These are phyloP conservation scores for Phytophthora fragariaefolia DNA, from an alignment of 352 stramenopile species.

Conservation along the genomic window DNA sequence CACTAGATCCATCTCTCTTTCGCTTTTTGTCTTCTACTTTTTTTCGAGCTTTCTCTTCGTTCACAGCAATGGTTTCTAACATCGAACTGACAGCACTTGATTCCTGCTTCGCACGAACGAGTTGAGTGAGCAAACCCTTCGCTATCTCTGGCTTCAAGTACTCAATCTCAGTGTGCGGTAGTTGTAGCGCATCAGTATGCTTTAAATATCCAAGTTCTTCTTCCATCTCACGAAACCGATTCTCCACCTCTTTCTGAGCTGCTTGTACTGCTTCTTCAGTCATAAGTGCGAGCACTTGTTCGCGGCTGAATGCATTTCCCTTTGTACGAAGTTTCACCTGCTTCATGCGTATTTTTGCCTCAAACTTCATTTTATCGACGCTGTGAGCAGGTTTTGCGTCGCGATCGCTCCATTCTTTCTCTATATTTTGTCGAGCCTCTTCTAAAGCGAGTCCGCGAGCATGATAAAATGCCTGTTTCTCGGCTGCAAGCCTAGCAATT, in stretches of 20 bases:
- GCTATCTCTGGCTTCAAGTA: conserved; percentile 76
- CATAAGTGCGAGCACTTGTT: conserved; percentile 84
- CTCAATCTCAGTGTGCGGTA: conserved; percentile 54
- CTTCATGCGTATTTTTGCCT: conserved; percentile 93
- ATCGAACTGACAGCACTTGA: conserved; percentile 45
- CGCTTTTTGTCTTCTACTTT: conserved; percentile 50
- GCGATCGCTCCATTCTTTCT: conserved; percentile 78
- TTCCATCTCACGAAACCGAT: conserved; percentile 88
- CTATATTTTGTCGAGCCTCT: conserved; percentile 57
- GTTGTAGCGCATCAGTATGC: conserved; percentile 46
- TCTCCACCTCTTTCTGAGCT: conserved; percentile 82
- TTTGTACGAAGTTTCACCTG: conserved; percentile 92
- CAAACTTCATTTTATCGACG: conserved; percentile 94
- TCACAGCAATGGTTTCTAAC: conserved; percentile 60
- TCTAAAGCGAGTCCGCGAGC: conserved; percentile 81
- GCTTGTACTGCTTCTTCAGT: conserved; percentile 85
- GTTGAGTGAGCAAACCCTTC: conserved; percentile 59
- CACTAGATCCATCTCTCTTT: conserved; percentile 29
- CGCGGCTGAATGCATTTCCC: conserved; percentile 74
- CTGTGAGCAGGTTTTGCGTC: conserved; percentile 74
- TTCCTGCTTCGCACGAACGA: conserved; percentile 71
- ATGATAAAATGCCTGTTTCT: conserved; percentile 92
- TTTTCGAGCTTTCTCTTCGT: conserved; percentile 59
- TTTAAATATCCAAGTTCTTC: conserved; percentile 80
- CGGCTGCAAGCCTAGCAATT: conserved; percentile 67